Conservation (phyloP, 1,284 basidiomycete genomes). For the Rhodotorula sp. region DNA sequence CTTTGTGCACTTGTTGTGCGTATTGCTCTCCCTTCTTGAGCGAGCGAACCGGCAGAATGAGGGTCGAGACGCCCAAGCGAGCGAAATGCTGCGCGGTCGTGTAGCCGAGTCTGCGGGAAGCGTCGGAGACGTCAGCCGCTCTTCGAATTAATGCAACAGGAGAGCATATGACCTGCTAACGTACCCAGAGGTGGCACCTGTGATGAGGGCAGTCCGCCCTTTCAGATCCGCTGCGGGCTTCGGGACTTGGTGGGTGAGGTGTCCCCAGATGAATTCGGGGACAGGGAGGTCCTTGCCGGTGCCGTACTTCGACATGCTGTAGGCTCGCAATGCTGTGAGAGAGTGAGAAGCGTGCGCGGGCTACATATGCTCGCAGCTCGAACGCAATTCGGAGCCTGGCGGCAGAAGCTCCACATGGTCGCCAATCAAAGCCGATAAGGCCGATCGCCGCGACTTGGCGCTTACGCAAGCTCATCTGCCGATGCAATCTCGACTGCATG, state of each 20-base stretch:
- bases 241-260: not conserved
- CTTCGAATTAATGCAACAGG: too few relatives aligned
- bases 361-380: not conserved
- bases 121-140: not conserved
- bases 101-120: not conserved
- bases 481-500: too few relatives aligned
- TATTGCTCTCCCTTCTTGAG: conserved; percentile 16
- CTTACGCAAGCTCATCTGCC: too few relatives aligned
- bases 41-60: conserved; percentile 37
- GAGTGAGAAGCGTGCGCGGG: not conserved
- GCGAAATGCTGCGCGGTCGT: conserved; percentile 31
- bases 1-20: conserved; percentile 4
- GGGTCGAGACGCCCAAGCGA: conserved; percentile 7
- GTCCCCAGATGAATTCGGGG: not conserved
- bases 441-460: too few relatives aligned
- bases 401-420: too few relatives aligned
- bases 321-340: not conserved
- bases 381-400: not conserved
- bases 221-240: not conserved
- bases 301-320: not conserved
- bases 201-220: not conserved
- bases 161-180: not conserved
- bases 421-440: too few relatives aligned
- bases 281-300: not conserved
- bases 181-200: conserved; percentile 1